A percentile compares a stretch with the other conserved stretches of the same genome.
Evolutionary conservation across 768 basidiomycete genomes (phyloP).

Genomic region (Mrakia blollopis): DNA sequence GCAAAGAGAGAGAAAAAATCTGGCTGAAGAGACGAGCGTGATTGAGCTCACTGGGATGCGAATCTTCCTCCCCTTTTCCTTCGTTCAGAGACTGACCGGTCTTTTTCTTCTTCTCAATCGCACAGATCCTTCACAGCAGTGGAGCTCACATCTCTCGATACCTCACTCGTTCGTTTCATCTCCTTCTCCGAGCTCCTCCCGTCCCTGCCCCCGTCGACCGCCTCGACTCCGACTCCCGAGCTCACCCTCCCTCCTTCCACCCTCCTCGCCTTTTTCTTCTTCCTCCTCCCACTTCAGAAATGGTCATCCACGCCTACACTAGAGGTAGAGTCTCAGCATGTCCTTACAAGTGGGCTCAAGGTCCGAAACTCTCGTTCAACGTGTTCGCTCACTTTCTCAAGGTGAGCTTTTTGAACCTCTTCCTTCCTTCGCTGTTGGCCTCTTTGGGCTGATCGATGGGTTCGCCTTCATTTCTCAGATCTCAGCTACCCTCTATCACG

Average conservation of each 20-base stretch:
- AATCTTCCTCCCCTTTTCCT: not conserved
- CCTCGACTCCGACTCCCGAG: not conserved
- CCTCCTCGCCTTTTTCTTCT: not conserved
- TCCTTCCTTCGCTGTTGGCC: too few species aligned
- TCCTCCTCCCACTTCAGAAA: not conserved
- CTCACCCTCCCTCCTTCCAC: not conserved
- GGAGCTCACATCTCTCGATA: slow-evolving; percentile 16
- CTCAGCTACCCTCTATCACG: not conserved
- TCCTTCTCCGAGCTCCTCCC: not conserved
- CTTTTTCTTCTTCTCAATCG: not conserved
- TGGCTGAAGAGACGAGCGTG: too few species aligned
- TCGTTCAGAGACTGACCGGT: not conserved
- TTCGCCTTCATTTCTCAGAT: not conserved
- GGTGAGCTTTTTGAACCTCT: too few species aligned
- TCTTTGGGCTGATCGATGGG: too few species aligned
- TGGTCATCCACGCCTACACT: slow-evolving; percentile 2
- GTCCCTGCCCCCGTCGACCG: not conserved
- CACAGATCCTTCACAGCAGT: slow-evolving; percentile 8
- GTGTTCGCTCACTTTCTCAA: slow-evolving; percentile 12
- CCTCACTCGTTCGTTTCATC: not conserved
- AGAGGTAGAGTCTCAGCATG: not conserved
- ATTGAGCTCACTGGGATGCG: not conserved
- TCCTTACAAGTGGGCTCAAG: not conserved
- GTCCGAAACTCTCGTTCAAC: not conserved
- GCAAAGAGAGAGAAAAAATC: too few species aligned